Base-by-base conservation (phyloP, 306 rosid genomes). In the Arachis hypogaea region DNA sequence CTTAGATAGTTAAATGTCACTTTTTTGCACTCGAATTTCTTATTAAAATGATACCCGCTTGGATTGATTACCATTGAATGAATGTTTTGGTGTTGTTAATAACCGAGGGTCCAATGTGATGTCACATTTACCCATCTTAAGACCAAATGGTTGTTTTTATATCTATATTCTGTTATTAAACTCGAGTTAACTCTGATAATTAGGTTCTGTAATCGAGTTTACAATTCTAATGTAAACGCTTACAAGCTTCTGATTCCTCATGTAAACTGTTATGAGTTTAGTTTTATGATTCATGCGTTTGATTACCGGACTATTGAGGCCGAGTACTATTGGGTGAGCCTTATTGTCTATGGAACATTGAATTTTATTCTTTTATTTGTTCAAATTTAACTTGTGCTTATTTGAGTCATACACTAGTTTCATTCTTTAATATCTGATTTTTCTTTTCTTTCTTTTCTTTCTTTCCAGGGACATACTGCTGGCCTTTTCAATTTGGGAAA, bases 401-500 rank as follows among this genome's bases (percentile, higher is more conserved):
- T 28, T 6, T 43, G 57, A 73, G 58, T 63, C 54, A 9, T 50
- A 30, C 6, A 11, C 51, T 59, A 44, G 51, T 73, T 66, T 40
- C 71, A 12, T 49, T 12, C 7, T 66, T 49, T 64, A 66, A 41
- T 59, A 10, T 81, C 78, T 55, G 50, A 56, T 38, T 66, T 73
- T 73, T 68, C 7, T 45, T 50, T 43, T 50, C 14, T 74, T 68
- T 66, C 46, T 51, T 5, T 59, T 4, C 36, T 74, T 29, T 16
- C 61, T 58, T 76, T 81, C 66, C 82, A 95, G 99, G 99, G 99
- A 79, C 88, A 95, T 64, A 79, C 88, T 74, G 92, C 99, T 63
- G 99, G 99, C 74, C 87, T 95, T 58, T 95, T 88, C 81, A 95
- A 95, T 78, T 75, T 95, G 96, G 99, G 99, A 74, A 86, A 95